phyloP scores from a whole-genome alignment of 2,329 filamentous ascomycete species.

The Mariannaea elegans region DNA sequence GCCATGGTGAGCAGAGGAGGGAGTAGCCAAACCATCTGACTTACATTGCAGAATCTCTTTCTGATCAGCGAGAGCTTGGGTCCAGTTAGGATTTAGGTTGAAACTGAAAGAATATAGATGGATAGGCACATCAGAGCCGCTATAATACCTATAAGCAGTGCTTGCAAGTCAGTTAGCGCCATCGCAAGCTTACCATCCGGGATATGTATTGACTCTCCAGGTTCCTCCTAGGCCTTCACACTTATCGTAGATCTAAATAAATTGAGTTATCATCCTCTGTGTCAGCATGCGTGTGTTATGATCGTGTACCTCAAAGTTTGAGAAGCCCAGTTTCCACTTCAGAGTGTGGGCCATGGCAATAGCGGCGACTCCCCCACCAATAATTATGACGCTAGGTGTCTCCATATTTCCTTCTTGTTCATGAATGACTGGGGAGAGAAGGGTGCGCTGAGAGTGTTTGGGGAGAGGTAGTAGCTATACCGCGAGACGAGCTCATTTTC shows the following conservation, averaged over 20 bases:
- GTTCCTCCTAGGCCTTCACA: conserved; percentile 29
- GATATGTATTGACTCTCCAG: conserved; percentile 31
- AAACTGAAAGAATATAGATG: conserved; percentile 54
- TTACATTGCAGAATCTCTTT: conserved; percentile 46
- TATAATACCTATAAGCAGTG: no score
- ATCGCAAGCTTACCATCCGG: conserved; percentile 11
- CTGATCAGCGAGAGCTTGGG: conserved; percentile 45
- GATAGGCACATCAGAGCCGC: conserved; percentile 27
- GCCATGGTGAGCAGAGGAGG: neutral
- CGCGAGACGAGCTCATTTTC: no score
- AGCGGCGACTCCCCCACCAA: conserved; percentile 12
- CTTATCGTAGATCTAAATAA: conserved; percentile 27
- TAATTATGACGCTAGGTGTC: conserved; percentile 3
- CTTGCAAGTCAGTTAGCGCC: neutral
- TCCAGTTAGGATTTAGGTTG: conserved; percentile 51
- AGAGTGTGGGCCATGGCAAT: conserved; percentile 23
- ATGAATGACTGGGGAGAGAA: no score
- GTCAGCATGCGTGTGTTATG: no score
- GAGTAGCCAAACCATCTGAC: no score
- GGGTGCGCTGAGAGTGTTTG: no score
- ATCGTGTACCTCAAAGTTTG: conserved; percentile 8
- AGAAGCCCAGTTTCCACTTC: conserved; percentile 14
- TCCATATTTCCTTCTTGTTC: no score
- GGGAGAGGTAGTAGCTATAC: no score
- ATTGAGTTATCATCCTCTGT: neutral